Percentiles rank a stretch among this genome's conserved stretches.
phyloP scores from a whole-genome alignment of 2,329 filamentous ascomycete genomes.

The Sphaerulina vaccinii region DNA sequence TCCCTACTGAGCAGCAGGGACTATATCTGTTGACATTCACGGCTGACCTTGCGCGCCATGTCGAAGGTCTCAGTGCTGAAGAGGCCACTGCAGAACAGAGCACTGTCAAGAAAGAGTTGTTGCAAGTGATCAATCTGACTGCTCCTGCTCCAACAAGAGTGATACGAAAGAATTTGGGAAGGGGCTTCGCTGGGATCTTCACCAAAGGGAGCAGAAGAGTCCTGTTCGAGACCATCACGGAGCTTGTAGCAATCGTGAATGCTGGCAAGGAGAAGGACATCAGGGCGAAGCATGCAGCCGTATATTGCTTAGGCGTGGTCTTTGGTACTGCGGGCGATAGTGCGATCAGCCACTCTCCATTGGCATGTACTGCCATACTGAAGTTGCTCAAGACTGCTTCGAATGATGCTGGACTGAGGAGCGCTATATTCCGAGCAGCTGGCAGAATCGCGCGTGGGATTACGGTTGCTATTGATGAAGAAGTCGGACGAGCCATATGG shows the following conservation, averaged over 20 bases:
- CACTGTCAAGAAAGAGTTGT: constrained; percentile 88
- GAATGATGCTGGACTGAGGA: constrained; percentile 77
- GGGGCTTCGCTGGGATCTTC: constrained; percentile 80
- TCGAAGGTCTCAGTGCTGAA: constrained; percentile 69
- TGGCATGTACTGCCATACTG: constrained; percentile 69
- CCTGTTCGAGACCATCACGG: constrained; percentile 91
- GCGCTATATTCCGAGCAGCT: constrained; percentile 71
- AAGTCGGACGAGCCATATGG: constrained; percentile 84
- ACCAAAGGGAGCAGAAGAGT: constrained; percentile 83
- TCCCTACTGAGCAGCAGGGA: constrained; percentile 93
- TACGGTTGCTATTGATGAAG: constrained; percentile 75
- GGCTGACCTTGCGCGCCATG: constrained; percentile 77
- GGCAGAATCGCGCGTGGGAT: constrained; percentile 76
- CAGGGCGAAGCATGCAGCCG: constrained; percentile 80
- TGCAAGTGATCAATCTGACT: constrained; percentile 83
- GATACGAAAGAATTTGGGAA: constrained; percentile 83
- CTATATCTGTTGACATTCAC: constrained; percentile 89
- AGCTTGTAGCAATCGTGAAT: constrained; percentile 71
- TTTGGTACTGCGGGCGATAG: constrained; percentile 93
- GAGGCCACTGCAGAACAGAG: constrained; percentile 86
- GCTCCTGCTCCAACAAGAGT: constrained; percentile 82
- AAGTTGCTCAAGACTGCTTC: constrained; percentile 78
- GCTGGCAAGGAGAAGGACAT: constrained; percentile 78
- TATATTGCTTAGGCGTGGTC: constrained; percentile 81
- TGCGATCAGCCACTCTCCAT: constrained; percentile 75